Base-by-base conservation (phyloP, 192 early-diverging fungal species). In the Gigaspora rosea region DNA sequence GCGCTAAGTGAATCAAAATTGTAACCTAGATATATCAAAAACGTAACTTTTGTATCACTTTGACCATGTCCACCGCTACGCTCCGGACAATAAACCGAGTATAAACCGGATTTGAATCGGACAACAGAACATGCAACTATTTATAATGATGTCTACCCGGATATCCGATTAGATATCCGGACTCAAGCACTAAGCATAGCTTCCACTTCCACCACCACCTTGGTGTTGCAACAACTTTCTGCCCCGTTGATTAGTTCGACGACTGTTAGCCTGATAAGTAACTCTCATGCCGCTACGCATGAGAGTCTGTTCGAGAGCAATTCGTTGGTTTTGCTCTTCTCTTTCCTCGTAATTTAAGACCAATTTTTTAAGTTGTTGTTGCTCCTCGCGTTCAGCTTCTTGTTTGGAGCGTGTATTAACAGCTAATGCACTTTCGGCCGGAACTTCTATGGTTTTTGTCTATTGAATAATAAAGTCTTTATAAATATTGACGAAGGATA, bases 341-440 rank as follows among this genome's bases (percentile, higher is more conserved):
- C 92, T 81, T 66, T 93, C 90, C 78, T 98, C 95, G 65, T 97
- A 98, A 78, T 89, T 92, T 33, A 99, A 85, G 11, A 99, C 98
- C 41, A 98, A 81, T 76, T 91, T 85, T 82, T 99, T 99, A 79
- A 99, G 85, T 56, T 95, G 92, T 70, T 89, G 89, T 73, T 94
- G 92, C 81, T 98, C 97, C 69, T 93, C 92, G 63, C 93, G 87
- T 33, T 94, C 93, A 18, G 92, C 91, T 82, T 96, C 93, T 79
- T 95, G 94, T 78, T 96, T 95, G 50, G 86, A 88, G 16, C 91
- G 84, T 9, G 96, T 92, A 71, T 86, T 94, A 65, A 91, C 83
- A 0, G 94, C 98, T 78, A 99, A 91, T 20, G 86, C 83, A 74
- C 92, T 96, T 82, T 94, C 88, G 18, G 90, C 83, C 3, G 95